A percentile compares a stretch with the other conserved stretches of the same genome.
These are phyloP conservation scores for Coprinellus aureogranulatus DNA, from an alignment of 768 basidiomycete species.

Conservation along the genomic window DNA sequence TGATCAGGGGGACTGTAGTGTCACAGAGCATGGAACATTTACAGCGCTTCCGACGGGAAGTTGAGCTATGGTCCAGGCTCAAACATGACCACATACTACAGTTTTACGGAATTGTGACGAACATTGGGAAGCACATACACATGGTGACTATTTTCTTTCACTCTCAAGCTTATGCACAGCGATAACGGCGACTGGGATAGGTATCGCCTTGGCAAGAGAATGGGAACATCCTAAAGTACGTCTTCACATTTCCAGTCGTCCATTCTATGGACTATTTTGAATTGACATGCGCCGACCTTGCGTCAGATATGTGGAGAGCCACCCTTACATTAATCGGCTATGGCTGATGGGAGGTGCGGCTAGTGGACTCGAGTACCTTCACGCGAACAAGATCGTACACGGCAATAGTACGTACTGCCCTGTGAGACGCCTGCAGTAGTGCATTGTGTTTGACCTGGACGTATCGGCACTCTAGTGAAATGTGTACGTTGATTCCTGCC, in stretches of 20 bases:
- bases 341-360: conserved; percentile 50
- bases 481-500: conserved; percentile 43
- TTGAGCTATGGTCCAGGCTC: conserved; percentile 51
- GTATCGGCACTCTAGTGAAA: conserved; percentile 43
- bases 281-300: background rate
- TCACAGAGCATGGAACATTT: conserved; percentile 1
- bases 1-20: background rate
- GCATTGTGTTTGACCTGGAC: background rate
- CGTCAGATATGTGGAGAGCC: conserved; percentile 39
- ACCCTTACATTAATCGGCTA: conserved; percentile 38
- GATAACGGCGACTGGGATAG: conserved; percentile 21
- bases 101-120: conserved; percentile 57
- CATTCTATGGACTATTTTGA: background rate
- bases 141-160: conserved; percentile 31
- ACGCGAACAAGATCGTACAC: conserved; percentile 50
- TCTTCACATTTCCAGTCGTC: background rate
- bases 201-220: conserved; percentile 64
- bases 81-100: conserved; percentile 50
- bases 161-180: background rate
- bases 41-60: conserved; percentile 58
- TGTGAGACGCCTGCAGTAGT: background rate
- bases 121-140: conserved; percentile 49
- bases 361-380: conserved; percentile 56
- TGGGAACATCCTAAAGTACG: conserved; percentile 54
- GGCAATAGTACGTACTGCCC: conserved; percentile 49